Evolutionary conservation across 2,329 filamentous ascomycete species (phyloP).

Genomic region (Biscogniauxia sp.): DNA sequence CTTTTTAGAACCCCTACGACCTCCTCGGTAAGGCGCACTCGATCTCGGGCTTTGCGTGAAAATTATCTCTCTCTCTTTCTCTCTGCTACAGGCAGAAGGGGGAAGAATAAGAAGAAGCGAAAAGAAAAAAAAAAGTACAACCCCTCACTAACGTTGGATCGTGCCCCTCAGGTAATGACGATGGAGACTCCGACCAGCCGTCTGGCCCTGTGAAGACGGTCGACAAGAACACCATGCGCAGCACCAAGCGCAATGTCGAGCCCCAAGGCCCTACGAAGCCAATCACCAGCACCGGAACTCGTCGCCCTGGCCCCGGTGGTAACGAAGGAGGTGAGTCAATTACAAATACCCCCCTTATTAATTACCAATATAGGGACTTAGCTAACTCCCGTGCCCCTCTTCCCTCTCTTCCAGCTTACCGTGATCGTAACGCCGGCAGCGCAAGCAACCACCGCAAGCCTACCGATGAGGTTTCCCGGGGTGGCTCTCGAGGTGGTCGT

Average conservation of each 20-base stretch:
- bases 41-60: constrained; percentile 18
- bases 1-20: constrained; percentile 85
- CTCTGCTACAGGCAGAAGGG: constrained; percentile 1
- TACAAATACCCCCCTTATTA: constrained; percentile 3
- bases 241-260: constrained; percentile 81
- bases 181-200: constrained; percentile 66
- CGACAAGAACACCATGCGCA: constrained; percentile 76
- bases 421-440: constrained; percentile 79
- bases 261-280: constrained; percentile 62
- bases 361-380: neutral
- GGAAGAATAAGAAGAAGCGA: no score
- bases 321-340: constrained; percentile 80
- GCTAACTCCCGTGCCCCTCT: constrained; percentile 11
- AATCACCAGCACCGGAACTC: constrained; percentile 41
- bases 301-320: constrained; percentile 62
- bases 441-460: constrained; percentile 79
- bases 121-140: neutral
- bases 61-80: no score
- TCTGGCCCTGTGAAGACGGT: constrained; percentile 82
- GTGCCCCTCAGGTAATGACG: constrained; percentile 54
- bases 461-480: constrained; percentile 63
- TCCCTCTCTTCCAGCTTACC: constrained; percentile 64
- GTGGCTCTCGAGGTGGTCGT: constrained; percentile 58
- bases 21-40: constrained; percentile 76
- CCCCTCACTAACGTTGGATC: constrained; percentile 25